Conservation (phyloP, 2,329 filamentous ascomycete species). For the Colletotrichum tropicale region DNA sequence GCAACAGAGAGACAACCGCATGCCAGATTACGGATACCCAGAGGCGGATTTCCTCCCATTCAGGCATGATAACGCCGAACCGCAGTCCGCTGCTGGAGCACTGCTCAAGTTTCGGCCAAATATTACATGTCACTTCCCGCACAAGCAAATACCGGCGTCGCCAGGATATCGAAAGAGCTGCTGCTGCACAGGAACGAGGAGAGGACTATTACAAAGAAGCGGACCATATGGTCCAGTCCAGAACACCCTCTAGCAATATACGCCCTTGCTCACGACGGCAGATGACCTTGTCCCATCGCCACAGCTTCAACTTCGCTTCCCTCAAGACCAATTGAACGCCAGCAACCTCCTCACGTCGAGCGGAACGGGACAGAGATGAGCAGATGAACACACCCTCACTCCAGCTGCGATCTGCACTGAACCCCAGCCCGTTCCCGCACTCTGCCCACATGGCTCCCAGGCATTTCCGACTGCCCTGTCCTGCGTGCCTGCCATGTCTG, state of each 20-base stretch:
- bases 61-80: not conserved
- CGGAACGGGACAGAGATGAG: not conserved
- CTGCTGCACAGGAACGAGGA: not conserved
- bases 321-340: not conserved
- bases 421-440: slow-evolving; percentile 2
- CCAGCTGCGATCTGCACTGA: slow-evolving; percentile 6
- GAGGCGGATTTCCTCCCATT: not conserved
- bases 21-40: not conserved
- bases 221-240: slow-evolving; percentile 1
- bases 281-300: slow-evolving; percentile 1
- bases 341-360: not conserved
- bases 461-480: not conserved
- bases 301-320: not conserved
- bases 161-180: not conserved
- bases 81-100: not conserved
- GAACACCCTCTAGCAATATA: not conserved
- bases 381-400: slow-evolving; percentile 14
- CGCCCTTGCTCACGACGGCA: not conserved
- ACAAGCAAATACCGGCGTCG: not conserved
- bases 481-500: not conserved
- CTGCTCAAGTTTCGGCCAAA: not conserved
- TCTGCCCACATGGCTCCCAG: slow-evolving; percentile 11
- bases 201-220: not conserved
- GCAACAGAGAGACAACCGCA: not conserved
- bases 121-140: not conserved